Conservation (phyloP, 768 basidiomycete species). For the Trametes sanguinea region DNA sequence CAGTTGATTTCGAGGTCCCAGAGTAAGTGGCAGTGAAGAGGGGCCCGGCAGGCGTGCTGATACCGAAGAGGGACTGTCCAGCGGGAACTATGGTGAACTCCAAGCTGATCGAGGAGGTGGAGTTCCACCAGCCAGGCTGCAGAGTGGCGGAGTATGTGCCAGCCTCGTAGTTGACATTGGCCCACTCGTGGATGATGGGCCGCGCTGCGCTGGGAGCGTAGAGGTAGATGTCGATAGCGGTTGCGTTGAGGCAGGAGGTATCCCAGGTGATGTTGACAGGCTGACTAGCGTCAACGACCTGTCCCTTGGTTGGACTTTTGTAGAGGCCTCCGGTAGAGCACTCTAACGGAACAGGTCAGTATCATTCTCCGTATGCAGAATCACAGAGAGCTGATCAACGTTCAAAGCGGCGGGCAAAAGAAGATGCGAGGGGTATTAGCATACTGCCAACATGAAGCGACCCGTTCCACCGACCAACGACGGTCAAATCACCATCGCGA, state of each 20-base stretch:
- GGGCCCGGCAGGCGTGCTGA: constrained; percentile 63
- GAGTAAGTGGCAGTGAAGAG: constrained; percentile 67
- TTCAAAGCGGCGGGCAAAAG: too few relatives aligned
- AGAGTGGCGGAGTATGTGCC: constrained; percentile 55
- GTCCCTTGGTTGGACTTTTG: constrained; percentile 50
- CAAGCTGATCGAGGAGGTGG: constrained; percentile 47
- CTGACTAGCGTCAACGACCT: constrained; percentile 46
- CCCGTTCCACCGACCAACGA: too few relatives aligned
- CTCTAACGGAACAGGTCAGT: constrained; percentile 30
- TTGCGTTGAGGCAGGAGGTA: constrained; percentile 52
- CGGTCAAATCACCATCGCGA: too few relatives aligned
- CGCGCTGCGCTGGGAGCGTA: constrained; percentile 47
- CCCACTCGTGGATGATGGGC: constrained; percentile 59
- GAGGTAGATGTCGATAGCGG: constrained; percentile 67
- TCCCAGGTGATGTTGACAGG: constrained; percentile 68
- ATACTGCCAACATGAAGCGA: too few relatives aligned
- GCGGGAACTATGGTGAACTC: constrained; percentile 61
- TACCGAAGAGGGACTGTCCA: constrained; percentile 52
- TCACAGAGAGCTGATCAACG: too few relatives aligned
- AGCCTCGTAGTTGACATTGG: constrained; percentile 46
- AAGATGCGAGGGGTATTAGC: too few relatives aligned
- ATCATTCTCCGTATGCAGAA: neutral
- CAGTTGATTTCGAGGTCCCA: constrained; percentile 35
- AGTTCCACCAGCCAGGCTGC: constrained; percentile 73
- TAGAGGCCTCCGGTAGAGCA: constrained; percentile 67